These are phyloP conservation scores for Wickerhamiella shivajii DNA, from an alignment of 805 yeast species.

Conservation along the genomic window DNA sequence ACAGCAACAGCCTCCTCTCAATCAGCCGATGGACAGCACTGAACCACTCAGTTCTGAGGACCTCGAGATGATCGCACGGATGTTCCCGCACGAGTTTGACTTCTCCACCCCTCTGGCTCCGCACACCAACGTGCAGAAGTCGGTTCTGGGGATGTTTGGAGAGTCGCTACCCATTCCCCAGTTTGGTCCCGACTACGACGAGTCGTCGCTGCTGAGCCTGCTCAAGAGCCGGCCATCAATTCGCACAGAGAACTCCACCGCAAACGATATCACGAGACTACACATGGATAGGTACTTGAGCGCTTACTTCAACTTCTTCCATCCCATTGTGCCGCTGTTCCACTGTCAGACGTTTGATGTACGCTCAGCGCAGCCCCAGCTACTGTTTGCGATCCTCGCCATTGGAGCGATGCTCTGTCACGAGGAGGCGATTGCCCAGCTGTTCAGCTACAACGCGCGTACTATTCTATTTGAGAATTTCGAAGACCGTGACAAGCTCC, in stretches of 20 bases:
- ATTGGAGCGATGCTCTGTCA: conserved; percentile 23
- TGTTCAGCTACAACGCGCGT: conserved; percentile 16
- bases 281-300: conserved; percentile 23
- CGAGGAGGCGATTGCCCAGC: conserved; percentile 17
- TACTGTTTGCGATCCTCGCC: conserved; percentile 23
- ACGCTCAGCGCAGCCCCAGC: conserved; percentile 19
- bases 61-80: not conserved
- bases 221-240: conserved; percentile 6
- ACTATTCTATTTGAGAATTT: conserved; percentile 13
- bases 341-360: conserved; percentile 24
- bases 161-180: conserved; percentile 6
- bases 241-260: not conserved
- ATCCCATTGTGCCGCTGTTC: conserved; percentile 24
- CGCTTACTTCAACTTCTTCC: conserved; percentile 23
- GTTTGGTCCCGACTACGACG: conserved; percentile 8
- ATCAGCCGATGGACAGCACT: too few species aligned
- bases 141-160: not conserved
- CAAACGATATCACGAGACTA: conserved; percentile 12
- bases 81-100: not conserved
- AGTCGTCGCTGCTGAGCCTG: not conserved
- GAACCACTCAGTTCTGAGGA: conserved; percentile 4
- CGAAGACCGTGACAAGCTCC: not conserved
- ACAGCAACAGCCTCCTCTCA: too few species aligned
- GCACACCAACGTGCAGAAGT: not conserved
- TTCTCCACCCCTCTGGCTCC: not conserved